These are phyloP conservation scores for Pseudocercospora fuligena DNA, from an alignment of 2,329 filamentous ascomycete genomes.

Conservation along the genomic window DNA sequence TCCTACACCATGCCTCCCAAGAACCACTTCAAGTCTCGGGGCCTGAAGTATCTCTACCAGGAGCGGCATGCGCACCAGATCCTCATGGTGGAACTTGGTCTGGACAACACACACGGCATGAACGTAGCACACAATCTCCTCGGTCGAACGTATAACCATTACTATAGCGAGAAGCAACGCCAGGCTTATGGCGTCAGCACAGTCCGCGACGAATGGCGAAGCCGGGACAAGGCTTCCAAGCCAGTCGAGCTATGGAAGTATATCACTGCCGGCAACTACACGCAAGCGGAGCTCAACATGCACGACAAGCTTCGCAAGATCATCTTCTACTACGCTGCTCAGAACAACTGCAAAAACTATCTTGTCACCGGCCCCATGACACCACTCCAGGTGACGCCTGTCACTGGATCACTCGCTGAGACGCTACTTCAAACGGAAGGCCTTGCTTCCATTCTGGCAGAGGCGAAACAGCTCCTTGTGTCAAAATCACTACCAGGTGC, in stretches of 20 bases:
- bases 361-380: background rate
- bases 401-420: background rate
- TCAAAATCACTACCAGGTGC: background rate
- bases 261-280: background rate
- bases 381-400: background rate
- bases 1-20: background rate
- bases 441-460: background rate
- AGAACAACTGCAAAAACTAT: background rate
- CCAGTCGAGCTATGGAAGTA: background rate
- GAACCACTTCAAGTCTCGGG: background rate
- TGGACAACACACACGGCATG: background rate
- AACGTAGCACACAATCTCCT: background rate
- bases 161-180: background rate
- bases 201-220: background rate
- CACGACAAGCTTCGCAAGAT: background rate
- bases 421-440: background rate
- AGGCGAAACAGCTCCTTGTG: background rate
- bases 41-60: background rate
- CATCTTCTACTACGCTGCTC: background rate
- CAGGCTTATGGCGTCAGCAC: background rate
- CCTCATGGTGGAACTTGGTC: background rate
- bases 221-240: background rate
- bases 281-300: background rate
- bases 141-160: background rate
- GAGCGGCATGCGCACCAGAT: background rate